Conservation (phyloP, 2,329 filamentous ascomycete genomes). For the Rhynchosporium graminicola region DNA sequence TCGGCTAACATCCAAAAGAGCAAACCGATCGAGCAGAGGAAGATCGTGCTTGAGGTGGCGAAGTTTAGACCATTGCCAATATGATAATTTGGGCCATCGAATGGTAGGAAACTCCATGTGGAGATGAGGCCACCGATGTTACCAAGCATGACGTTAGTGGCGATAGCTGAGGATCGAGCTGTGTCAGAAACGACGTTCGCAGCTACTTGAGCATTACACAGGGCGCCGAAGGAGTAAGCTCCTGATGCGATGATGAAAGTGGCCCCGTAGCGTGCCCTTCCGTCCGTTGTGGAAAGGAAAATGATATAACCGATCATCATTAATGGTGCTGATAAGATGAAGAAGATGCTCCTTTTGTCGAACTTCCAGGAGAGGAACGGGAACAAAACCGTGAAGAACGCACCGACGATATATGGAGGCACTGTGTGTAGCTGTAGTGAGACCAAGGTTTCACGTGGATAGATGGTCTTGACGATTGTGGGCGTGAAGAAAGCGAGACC, state of each 20-base stretch:
- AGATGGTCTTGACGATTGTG: slow-evolving; percentile 70
- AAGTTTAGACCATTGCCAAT: slow-evolving; percentile 74
- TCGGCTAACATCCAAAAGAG: slow-evolving; percentile 63
- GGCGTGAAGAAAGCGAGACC: slow-evolving; percentile 70
- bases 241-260: slow-evolving; percentile 69
- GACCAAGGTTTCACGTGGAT: slow-evolving; percentile 57
- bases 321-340: slow-evolving; percentile 60
- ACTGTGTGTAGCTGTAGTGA: slow-evolving; percentile 70
- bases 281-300: slow-evolving; percentile 59
- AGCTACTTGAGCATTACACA: slow-evolving; percentile 67
- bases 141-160: slow-evolving; percentile 69
- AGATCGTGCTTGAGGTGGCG: slow-evolving; percentile 57
- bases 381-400: slow-evolving; percentile 63
- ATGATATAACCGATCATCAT: slow-evolving; percentile 71
- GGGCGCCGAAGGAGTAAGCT: slow-evolving; percentile 62
- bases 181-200: slow-evolving; percentile 74
- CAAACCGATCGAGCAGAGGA: slow-evolving; percentile 52
- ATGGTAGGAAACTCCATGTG: slow-evolving; percentile 65
- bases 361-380: slow-evolving; percentile 62
- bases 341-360: slow-evolving; percentile 61
- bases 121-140: slow-evolving; percentile 70
- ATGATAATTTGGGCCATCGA: slow-evolving; percentile 64
- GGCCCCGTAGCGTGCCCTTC: slow-evolving; percentile 63
- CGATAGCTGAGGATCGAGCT: slow-evolving; percentile 65
- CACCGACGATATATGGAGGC: slow-evolving; percentile 69